Conservation (phyloP, 129 eudicot genomes). For the Pseudognaphalium luteoalbum region DNA sequence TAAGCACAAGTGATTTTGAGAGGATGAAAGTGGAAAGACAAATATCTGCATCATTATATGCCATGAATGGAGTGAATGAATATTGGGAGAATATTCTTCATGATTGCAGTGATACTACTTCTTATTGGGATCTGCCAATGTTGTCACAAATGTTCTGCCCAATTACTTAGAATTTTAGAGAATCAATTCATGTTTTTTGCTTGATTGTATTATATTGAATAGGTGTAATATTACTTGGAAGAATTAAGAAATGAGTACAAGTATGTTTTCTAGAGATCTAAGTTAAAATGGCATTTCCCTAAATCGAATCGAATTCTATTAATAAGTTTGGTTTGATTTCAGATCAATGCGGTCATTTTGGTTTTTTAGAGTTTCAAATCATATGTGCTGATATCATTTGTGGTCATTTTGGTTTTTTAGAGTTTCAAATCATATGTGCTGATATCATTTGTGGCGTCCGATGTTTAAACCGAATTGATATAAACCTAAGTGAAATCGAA, state of each 20-base stretch:
- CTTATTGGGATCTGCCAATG: conserved; percentile 71
- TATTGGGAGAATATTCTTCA: conserved; percentile 60
- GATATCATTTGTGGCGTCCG: not conserved
- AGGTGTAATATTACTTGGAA: conserved; percentile 30
- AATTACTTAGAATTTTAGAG: conserved; percentile 28
- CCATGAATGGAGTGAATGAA: conserved; percentile 76
- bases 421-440: not conserved
- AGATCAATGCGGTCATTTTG: not conserved
- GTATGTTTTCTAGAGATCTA: conserved; percentile 19
- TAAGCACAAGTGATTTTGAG: conserved; percentile 53
- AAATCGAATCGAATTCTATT: not conserved
- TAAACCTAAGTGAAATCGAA: not conserved
- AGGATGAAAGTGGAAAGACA: conserved; percentile 79
- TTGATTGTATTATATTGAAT: conserved; percentile 12
- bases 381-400: not conserved
- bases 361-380: not conserved
- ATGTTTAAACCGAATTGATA: not conserved
- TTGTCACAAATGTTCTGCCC: conserved; percentile 62
- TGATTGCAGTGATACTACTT: conserved; percentile 36
- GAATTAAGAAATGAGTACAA: conserved; percentile 34
- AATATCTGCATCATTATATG: conserved; percentile 79
- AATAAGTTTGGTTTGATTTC: not conserved
- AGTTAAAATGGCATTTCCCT: not conserved
- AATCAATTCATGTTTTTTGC: not conserved
- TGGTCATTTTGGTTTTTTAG: not conserved